Conservation (phyloP, 306 rosid genomes). For the Trifolium subterraneum region DNA sequence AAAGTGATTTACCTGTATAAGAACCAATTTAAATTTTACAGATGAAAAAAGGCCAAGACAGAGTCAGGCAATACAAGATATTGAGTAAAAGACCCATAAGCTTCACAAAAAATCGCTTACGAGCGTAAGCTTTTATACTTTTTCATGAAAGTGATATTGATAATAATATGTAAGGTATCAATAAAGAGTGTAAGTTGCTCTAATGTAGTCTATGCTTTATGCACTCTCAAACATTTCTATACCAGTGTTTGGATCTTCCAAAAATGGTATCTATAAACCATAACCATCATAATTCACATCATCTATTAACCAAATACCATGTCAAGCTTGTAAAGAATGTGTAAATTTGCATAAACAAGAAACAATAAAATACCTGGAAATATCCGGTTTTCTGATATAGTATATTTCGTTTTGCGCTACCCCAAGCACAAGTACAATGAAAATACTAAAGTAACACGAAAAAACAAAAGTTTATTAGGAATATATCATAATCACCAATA, state of each 20-base stretch:
- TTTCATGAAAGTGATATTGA: not conserved
- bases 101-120: constrained; percentile 33
- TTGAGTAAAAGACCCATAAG: constrained; percentile 7
- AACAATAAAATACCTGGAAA: constrained; percentile 72
- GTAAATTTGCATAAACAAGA: not conserved
- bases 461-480: constrained; percentile 1
- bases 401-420: constrained; percentile 82
- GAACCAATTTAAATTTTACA: constrained; percentile 25
- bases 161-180: not conserved
- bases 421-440: constrained; percentile 82
- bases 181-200: constrained; percentile 76
- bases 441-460: constrained; percentile 36
- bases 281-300: constrained; percentile 26
- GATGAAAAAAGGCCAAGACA: not conserved
- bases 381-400: constrained; percentile 65
- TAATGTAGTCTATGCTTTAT: constrained; percentile 80
- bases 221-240: constrained; percentile 96
- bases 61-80: not conserved
- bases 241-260: constrained; percentile 98
- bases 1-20: constrained; percentile 2
- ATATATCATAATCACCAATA: not conserved
- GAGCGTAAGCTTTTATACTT: not conserved
- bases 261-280: constrained; percentile 74
- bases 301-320: constrained; percentile 27
- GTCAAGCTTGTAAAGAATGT: constrained; percentile 25